Base-by-base conservation (phyloP, 1,284 basidiomycete genomes). In the Entoloma clypeatum region DNA sequence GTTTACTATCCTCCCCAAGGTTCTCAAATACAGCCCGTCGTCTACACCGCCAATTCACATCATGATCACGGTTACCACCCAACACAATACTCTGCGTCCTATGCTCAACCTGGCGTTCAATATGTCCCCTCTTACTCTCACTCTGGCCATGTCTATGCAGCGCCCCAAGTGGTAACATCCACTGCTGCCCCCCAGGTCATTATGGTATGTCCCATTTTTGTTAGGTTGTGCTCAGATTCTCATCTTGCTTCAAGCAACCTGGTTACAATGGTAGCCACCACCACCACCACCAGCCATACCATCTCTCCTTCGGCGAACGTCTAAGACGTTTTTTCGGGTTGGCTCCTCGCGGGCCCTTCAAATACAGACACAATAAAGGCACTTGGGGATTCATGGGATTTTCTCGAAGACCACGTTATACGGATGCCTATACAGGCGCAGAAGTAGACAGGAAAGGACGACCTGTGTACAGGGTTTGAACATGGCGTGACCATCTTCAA, bases 311-410 rank as follows among this genome's bases (percentile, higher is more conserved):
- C 24, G 70, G 70, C 37, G 69, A 75, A 37, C 75, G 76, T 41
- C 49, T 81, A 36, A 71, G 71, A 39, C 71, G 66, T 39, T 74
- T 79, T 60, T 77, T 81, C 50, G 75, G 77, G 26, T 59, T 78
- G 23, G 69, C 69, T 6, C 64, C 64, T 23, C 61, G 59, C 18
- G 52, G 60, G 25, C 59, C 61, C 39, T 62, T 65, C 41, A 63
- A 59, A 40, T 64, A 65, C 52, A 63, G 64, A 45, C 63, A 62
- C 21, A 59, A 65, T 45, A 57, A 60, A 25, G 60, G 60, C 14
- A 64, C 63, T 7, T 74, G 70, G 70, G 69, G 71, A 2, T 71
- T 74, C 54, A 58, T 72, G 56, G 70, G 71, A 7, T 65, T 63
- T 41, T 71, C 69, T 34, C 60, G 65, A 25, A 62, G 69, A 43